Evolutionary conservation across 345 rosid genomes (phyloP).

Genomic region (Dimocarpus longan): DNA sequence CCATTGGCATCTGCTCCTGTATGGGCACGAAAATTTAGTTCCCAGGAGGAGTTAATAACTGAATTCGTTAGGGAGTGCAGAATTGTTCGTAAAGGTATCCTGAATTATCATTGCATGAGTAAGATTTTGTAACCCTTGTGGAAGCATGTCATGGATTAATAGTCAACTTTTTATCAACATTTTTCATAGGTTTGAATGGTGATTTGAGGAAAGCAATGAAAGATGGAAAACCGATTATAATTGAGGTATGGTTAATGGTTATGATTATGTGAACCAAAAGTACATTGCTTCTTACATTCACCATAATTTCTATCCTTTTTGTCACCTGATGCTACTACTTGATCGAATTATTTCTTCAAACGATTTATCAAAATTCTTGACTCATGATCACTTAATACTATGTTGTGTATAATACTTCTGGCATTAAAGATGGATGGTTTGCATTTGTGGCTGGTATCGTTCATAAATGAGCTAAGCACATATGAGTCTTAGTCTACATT

Average conservation of each 20-base stretch:
- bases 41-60: conserved; percentile 86
- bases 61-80: conserved; percentile 98
- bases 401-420: background rate
- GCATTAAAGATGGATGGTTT: background rate
- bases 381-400: background rate
- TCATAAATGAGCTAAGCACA: background rate
- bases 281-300: background rate
- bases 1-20: conserved; percentile 91
- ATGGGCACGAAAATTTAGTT: conserved; percentile 84
- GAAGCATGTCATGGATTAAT: conserved; percentile 17
- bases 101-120: background rate
- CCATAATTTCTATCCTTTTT: conserved; percentile 2
- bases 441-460: background rate
- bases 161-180: conserved; percentile 12
- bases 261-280: conserved; percentile 4
- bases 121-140: background rate
- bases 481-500: conserved; percentile 3
- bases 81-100: conserved; percentile 91
- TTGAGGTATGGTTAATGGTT: conserved; percentile 57
- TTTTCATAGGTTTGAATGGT: conserved; percentile 85
- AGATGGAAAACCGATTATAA: conserved; percentile 98
- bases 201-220: conserved; percentile 99
- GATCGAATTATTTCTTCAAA: background rate
- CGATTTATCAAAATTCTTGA: background rate
- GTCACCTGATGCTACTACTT: background rate